A percentile compares a stretch with the other conserved stretches of the same genome.
These are phyloP conservation scores for Globisporangium spinosum DNA, from an alignment of 352 stramenopile genomes.

Conservation along the genomic window DNA sequence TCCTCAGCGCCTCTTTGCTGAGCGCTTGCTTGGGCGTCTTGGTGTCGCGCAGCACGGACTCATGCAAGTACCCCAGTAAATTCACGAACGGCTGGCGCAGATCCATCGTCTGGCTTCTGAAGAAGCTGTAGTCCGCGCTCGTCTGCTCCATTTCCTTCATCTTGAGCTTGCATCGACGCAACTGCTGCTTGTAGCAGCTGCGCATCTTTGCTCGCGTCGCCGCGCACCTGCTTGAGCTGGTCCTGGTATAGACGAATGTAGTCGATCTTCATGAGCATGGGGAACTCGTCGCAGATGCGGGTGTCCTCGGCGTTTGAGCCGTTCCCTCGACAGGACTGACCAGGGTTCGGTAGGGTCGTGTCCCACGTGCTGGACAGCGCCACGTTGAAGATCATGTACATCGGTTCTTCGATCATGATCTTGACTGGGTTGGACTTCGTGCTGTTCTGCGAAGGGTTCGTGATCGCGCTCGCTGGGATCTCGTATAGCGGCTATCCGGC, in stretches of 20 bases:
- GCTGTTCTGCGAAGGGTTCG: constrained; percentile 47
- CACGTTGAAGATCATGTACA: constrained; percentile 93
- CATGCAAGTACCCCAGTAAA: constrained; percentile 39
- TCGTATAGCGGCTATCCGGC: constrained; percentile 56
- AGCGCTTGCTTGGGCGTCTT: constrained; percentile 57
- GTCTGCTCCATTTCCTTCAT: constrained; percentile 29
- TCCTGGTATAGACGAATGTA: constrained; percentile 73
- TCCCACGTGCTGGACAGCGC: constrained; percentile 89
- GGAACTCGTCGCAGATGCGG: constrained; percentile 61
- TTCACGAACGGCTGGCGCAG: constrained; percentile 37
- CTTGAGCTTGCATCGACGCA: constrained; percentile 44
- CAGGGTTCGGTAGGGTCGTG: constrained; percentile 45
- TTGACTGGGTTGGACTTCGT: constrained; percentile 56
- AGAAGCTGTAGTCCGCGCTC: constrained; percentile 34
- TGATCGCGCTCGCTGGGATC: constrained; percentile 47
- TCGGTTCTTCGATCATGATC: constrained; percentile 85
- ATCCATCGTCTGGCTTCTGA: constrained; percentile 36
- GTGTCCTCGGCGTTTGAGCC: constrained; percentile 33
- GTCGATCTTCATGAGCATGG: constrained; percentile 75
- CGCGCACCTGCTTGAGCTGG: constrained; percentile 44
- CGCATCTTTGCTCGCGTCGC: constrained; percentile 52
- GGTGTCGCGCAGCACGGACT: constrained; percentile 46
- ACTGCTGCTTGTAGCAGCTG: constrained; percentile 53
- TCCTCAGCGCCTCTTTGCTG: constrained; percentile 47
- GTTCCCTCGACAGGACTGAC: constrained; percentile 50